Evolutionary conservation across 2,329 filamentous ascomycete genomes (phyloP).

Genomic region (Metarhizium guizhouense): DNA sequence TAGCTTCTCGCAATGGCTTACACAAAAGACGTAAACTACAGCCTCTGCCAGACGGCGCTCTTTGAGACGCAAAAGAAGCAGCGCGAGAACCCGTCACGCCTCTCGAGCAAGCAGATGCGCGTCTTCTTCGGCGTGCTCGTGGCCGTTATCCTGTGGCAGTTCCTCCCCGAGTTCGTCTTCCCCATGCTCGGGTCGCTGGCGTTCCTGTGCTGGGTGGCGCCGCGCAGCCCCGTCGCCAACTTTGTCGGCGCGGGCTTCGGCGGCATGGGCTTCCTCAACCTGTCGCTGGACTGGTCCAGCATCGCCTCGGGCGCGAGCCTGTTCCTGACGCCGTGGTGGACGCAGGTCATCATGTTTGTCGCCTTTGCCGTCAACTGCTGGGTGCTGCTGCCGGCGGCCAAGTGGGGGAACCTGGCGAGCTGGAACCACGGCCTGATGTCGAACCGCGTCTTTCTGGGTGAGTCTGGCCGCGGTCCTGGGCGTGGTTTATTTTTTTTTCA

Average conservation of each 20-base stretch:
- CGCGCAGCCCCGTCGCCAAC: slow-evolving; percentile 46
- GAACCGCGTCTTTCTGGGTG: slow-evolving; percentile 39
- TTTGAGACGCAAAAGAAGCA: slow-evolving; percentile 49
- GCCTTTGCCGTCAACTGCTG: slow-evolving; percentile 49
- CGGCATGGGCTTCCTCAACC: slow-evolving; percentile 52
- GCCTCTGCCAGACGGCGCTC: slow-evolving; percentile 44
- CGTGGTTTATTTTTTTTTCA: not conserved
- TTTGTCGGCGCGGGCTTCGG: slow-evolving; percentile 53
- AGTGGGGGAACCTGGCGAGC: slow-evolving; percentile 44
- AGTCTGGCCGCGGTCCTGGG: too few relatives aligned
- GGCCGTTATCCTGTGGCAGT: slow-evolving; percentile 50
- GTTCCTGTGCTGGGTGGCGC: slow-evolving; percentile 56
- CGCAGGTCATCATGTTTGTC: slow-evolving; percentile 44
- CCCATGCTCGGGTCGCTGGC: slow-evolving; percentile 51
- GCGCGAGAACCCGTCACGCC: slow-evolving; percentile 36
- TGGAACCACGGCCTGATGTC: slow-evolving; percentile 49
- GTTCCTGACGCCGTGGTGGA: slow-evolving; percentile 50
- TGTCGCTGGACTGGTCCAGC: slow-evolving; percentile 53
- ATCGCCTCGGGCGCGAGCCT: slow-evolving; percentile 42
- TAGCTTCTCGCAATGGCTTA: too few relatives aligned
- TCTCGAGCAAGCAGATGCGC: slow-evolving; percentile 43
- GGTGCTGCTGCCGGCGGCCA: slow-evolving; percentile 49
- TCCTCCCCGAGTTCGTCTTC: slow-evolving; percentile 51
- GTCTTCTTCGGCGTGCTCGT: slow-evolving; percentile 46
- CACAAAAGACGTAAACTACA: not conserved